phyloP scores from a whole-genome alignment of 495 filamentous ascomycete genomes.

The Friedmanniomyces endolithicus region DNA sequence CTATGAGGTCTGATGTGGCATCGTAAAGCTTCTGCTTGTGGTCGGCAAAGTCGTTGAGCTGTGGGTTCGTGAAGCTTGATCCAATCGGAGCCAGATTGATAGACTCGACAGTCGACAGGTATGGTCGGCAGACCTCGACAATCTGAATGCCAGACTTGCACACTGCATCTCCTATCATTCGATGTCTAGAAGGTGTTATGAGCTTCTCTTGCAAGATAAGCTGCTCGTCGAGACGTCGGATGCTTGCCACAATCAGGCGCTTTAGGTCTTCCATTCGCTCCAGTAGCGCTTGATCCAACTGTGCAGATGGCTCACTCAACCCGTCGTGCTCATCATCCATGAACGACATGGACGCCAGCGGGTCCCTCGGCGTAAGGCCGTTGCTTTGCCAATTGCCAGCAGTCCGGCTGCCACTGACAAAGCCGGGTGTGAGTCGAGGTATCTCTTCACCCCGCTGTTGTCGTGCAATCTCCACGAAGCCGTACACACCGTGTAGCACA shows the following conservation, averaged over 20 bases:
- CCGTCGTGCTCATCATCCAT: slow-evolving; percentile 64
- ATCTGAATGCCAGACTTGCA: slow-evolving; percentile 64
- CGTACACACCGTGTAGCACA: slow-evolving; percentile 82
- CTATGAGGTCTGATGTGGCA: slow-evolving; percentile 73
- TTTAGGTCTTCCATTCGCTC: slow-evolving; percentile 77
- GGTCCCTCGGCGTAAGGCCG: slow-evolving; percentile 54
- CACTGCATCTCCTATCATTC: slow-evolving; percentile 58
- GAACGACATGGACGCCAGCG: slow-evolving; percentile 60
- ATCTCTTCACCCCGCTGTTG: slow-evolving; percentile 84
- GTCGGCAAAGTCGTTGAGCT: slow-evolving; percentile 71
- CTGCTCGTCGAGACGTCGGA: slow-evolving; percentile 74
- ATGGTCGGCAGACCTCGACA: slow-evolving; percentile 73
- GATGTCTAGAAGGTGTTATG: slow-evolving; percentile 56
- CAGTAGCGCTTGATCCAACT: slow-evolving; percentile 61
- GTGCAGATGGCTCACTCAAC: slow-evolving; percentile 55
- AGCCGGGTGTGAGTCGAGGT: slow-evolving; percentile 79
- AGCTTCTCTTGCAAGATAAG: slow-evolving; percentile 65
- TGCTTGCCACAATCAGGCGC: slow-evolving; percentile 63
- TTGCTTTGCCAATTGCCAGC: slow-evolving; percentile 95
- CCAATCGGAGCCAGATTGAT: slow-evolving; percentile 67
- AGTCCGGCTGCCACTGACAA: slow-evolving; percentile 65
- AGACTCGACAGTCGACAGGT: slow-evolving; percentile 76
- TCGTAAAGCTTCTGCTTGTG: slow-evolving; percentile 92
- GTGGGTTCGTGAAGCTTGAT: slow-evolving; percentile 66
- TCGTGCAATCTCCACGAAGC: slow-evolving; percentile 87